phyloP scores from a whole-genome alignment of 331 rosid species.

The Rhamnella rubrinervis region DNA sequence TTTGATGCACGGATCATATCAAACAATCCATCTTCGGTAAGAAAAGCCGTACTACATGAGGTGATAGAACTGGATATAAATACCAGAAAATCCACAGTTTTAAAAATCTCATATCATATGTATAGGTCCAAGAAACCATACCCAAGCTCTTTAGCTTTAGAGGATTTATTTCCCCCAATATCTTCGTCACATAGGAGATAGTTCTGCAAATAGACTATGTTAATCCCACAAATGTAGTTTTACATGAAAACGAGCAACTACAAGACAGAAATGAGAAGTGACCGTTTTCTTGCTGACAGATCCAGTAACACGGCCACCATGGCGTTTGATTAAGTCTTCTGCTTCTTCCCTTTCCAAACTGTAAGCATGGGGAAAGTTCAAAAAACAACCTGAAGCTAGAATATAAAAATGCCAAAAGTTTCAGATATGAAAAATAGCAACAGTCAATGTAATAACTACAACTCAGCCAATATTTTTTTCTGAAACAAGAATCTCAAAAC shows the following conservation, averaged over 20 bases:
- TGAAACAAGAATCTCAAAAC: no score
- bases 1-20: conserved; percentile 64
- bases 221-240: conserved; percentile 15
- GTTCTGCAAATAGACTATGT: conserved; percentile 57
- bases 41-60: conserved; percentile 61
- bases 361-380: conserved; percentile 23
- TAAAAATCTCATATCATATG: background rate
- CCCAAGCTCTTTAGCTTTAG: conserved; percentile 96
- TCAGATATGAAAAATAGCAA: background rate
- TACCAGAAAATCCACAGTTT: conserved; percentile 8
- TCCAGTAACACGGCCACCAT: conserved; percentile 93
- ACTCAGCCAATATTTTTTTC: background rate
- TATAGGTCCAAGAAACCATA: conserved; percentile 35
- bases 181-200: conserved; percentile 94
- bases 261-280: conserved; percentile 22
- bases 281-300: conserved; percentile 97
- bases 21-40: conserved; percentile 93
- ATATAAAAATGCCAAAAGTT: background rate
- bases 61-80: conserved; percentile 13
- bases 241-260: conserved; percentile 19
- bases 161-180: conserved; percentile 86
- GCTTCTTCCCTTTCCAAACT: conserved; percentile 99
- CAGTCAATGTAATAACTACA: background rate
- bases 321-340: conserved; percentile 92
- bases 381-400: conserved; percentile 8